phyloP scores from a whole-genome alignment of 176 grass and related monocot species.

The Neostapfia colusana region DNA sequence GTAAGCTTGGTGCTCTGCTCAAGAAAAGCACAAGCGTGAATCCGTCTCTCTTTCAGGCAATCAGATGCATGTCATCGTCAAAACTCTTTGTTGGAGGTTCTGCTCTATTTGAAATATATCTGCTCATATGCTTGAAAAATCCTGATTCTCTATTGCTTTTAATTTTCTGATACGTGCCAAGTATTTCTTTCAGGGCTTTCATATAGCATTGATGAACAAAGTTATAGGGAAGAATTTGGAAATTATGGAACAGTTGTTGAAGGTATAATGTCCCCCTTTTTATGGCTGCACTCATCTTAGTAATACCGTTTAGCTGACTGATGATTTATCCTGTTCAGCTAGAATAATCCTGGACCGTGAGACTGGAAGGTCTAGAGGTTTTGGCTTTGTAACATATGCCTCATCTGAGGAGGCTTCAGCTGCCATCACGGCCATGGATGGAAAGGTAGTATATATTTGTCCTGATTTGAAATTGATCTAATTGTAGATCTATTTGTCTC shows the following conservation, averaged over 20 bases:
- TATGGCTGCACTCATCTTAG: neutral
- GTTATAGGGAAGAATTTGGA: slow-evolving; percentile 58
- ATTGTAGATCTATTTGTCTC: neutral
- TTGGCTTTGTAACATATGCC: slow-evolving; percentile 87
- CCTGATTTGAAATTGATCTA: neutral
- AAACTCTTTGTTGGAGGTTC: slow-evolving; percentile 88
- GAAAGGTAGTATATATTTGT: slow-evolving; percentile 38
- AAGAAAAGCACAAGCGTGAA: slow-evolving; percentile 63
- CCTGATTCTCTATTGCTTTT: neutral
- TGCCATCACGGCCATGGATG: slow-evolving; percentile 84
- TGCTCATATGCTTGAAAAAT: neutral
- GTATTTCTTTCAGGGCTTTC: slow-evolving; percentile 63
- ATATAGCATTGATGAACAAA: slow-evolving; percentile 60
- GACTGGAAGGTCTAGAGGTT: slow-evolving; percentile 90
- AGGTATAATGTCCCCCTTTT: slow-evolving; percentile 31
- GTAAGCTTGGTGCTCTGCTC: slow-evolving; percentile 68
- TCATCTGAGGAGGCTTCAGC: slow-evolving; percentile 75
- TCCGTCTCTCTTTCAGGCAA: slow-evolving; percentile 61
- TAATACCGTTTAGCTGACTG: neutral
- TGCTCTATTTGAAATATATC: slow-evolving; percentile 3
- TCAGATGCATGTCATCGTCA: slow-evolving; percentile 96
- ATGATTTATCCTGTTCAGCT: slow-evolving; percentile 52
- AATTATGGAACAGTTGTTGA: slow-evolving; percentile 81
- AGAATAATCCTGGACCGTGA: slow-evolving; percentile 76
- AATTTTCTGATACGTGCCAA: neutral